Evolutionary conservation across 148 eudicot genomes (phyloP).

Genomic region (Diospyros lotus): DNA sequence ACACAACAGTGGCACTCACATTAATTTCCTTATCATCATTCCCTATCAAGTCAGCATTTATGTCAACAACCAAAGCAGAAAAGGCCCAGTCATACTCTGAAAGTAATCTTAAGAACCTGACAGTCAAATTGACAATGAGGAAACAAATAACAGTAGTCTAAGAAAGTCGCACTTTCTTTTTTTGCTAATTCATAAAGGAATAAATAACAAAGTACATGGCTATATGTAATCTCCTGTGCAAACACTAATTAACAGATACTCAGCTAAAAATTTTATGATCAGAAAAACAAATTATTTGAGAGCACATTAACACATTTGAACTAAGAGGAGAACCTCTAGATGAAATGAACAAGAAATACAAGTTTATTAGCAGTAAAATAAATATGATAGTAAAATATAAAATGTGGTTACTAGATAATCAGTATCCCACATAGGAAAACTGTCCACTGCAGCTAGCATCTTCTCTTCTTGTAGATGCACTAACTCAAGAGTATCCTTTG

Average conservation of each 20-base stretch:
- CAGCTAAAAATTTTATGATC: background rate
- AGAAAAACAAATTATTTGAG: background rate
- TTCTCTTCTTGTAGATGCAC: background rate
- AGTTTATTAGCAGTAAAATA: background rate
- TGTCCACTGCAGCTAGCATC: background rate
- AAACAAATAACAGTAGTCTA: background rate
- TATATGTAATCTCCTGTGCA: background rate
- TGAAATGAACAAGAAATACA: background rate
- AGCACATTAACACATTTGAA: background rate
- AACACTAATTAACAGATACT: background rate
- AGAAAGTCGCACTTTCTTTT: too few species aligned
- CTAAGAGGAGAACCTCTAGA: background rate
- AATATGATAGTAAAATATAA: background rate
- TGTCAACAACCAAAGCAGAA: conserved; percentile 70
- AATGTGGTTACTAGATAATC: background rate
- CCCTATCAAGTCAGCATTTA: conserved; percentile 69
- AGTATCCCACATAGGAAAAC: background rate
- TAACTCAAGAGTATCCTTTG: background rate
- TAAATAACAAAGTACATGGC: background rate
- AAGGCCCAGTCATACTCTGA: conserved; percentile 84
- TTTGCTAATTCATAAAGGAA: background rate
- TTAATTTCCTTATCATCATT: conserved; percentile 69
- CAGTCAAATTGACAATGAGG: background rate
- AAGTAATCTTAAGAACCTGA: conserved; percentile 81
- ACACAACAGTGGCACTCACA: conserved; percentile 32